Evolutionary conservation across 768 basidiomycete species (phyloP), one percentile per base, ranked within the genome.

Genomic region (Kwoniella sp.): DNA sequence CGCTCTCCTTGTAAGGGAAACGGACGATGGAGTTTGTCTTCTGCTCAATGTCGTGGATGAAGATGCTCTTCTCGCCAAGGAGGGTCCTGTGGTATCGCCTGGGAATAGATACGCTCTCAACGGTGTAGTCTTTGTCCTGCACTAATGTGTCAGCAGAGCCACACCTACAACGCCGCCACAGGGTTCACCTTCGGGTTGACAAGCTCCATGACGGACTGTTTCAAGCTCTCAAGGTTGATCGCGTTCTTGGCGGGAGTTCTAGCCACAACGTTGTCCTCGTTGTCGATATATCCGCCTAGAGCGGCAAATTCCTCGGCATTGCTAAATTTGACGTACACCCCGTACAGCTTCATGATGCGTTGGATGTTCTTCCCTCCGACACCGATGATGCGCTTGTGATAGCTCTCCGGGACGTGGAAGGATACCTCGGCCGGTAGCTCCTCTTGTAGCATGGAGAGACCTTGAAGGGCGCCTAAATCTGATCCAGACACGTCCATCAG

Each of bases 291-390:
- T 5, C 92, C 93, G 23, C 93, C 93, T 59, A 92, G 80, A 11
- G 86, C 83, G 31, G 90, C 90, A 74, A 92, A 95, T 73, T 98
- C 93, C 63, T 98, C 93, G 10, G 89, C 89, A 73, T 96, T 98
- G 20, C 89, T 89, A 68, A 98, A 99, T 76, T 98, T 98, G 75
- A 99, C 93, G 76, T 96, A 98, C 19, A 96, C 93, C n/a, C 93
- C 93, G 61, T 87, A 95, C 73, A 93, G 90, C 79, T 96, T 96
- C 93, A 99, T 99, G 76, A 99, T 98, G 53, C 90, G 83, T 75
- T 98, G 93, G 54, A 99, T 96, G 75, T 90, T 98, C 68, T 91
- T 85, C 25, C 93, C 93, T 28, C 90, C 92, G 29, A 96, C 92
- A 55, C 93, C 93, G 61, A 99, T 99, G 72, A 99, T 99, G 56